Evolutionary conservation across 139 green algal genomes (phyloP).

Genomic region (Raphidocelis subcapitata): DNA sequence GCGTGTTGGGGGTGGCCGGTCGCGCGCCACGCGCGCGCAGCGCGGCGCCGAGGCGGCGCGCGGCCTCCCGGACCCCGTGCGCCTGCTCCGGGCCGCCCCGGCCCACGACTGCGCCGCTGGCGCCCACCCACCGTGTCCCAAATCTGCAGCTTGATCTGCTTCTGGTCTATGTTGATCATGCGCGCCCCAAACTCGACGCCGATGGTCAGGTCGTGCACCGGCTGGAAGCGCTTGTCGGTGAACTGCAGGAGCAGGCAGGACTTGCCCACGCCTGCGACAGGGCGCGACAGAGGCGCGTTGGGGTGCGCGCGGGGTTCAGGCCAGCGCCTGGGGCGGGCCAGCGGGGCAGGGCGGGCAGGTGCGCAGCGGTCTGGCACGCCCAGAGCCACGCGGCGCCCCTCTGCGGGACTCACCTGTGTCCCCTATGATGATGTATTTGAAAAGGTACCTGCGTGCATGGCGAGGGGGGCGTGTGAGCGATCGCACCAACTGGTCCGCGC

Average conservation of each 20-base stretch:
- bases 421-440: conserved; percentile 99
- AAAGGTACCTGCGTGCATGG: conserved; percentile 74
- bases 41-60: no score
- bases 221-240: conserved; percentile 99
- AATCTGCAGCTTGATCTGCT: conserved; percentile 99
- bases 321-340: background rate
- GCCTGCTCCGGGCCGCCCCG: no score
- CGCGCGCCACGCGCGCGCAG: no score
- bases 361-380: background rate
- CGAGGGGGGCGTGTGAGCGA: no score
- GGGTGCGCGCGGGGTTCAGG: background rate
- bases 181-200: conserved; percentile 96
- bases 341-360: background rate
- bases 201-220: conserved; percentile 88
- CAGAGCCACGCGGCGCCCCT: background rate
- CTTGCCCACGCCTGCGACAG: conserved; percentile 93
- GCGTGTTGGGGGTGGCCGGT: no score
- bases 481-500: no score
- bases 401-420: conserved; percentile 75
- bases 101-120: no score
- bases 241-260: conserved; percentile 99
- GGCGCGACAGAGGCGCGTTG: background rate
- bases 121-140: conserved; percentile 85
- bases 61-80: no score
- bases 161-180: conserved; percentile 98